Percentiles rank a stretch among this genome's conserved stretches.
These are phyloP conservation scores for Kodamaea sp. DNA, from an alignment of 1,139 yeast genomes.

Conservation along the genomic window DNA sequence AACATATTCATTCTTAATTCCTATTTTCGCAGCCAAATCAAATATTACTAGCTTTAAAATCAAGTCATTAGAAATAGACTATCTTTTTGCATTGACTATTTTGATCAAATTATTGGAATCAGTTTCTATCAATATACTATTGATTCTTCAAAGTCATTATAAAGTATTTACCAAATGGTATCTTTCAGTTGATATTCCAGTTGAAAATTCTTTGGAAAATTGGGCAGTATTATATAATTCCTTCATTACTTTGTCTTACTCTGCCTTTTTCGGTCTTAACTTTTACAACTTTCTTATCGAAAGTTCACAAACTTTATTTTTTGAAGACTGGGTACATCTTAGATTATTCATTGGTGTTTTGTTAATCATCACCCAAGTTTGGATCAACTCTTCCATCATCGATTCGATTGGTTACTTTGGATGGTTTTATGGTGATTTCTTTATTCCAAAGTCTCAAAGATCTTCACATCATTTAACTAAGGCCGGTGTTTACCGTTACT, in stretches of 20 bases:
- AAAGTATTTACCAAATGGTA: slow-evolving; percentile 67
- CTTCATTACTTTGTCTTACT: slow-evolving; percentile 42
- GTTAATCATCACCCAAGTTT: slow-evolving; percentile 58
- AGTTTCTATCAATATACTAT: slow-evolving; percentile 48
- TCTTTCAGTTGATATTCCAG: slow-evolving; percentile 64
- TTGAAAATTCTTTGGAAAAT: slow-evolving; percentile 66
- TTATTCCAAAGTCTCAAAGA: slow-evolving; percentile 50
- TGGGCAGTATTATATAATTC: slow-evolving; percentile 74
- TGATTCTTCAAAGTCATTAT: slow-evolving; percentile 57
- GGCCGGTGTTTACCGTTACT: slow-evolving; percentile 80
- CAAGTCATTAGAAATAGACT: slow-evolving; percentile 6
- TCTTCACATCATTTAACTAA: slow-evolving; percentile 54
- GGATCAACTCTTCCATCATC: slow-evolving; percentile 71
- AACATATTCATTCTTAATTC: slow-evolving; percentile 44
- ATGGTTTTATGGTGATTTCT: slow-evolving; percentile 89
- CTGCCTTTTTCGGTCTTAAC: slow-evolving; percentile 44
- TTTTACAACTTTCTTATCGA: slow-evolving; percentile 26
- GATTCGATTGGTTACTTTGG: slow-evolving; percentile 81
- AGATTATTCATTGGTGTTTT: slow-evolving; percentile 56
- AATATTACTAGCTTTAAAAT: slow-evolving; percentile 2
- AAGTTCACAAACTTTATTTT: slow-evolving; percentile 15
- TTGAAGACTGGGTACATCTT: slow-evolving; percentile 48
- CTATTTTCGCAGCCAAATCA: slow-evolving; percentile 35
- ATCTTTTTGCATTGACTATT: slow-evolving; percentile 48
- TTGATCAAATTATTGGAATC: slow-evolving; percentile 52